Evolutionary conservation across 495 filamentous ascomycete genomes (phyloP), one percentile per base, ranked within the genome.

Genomic region (Xylaria venustula): DNA sequence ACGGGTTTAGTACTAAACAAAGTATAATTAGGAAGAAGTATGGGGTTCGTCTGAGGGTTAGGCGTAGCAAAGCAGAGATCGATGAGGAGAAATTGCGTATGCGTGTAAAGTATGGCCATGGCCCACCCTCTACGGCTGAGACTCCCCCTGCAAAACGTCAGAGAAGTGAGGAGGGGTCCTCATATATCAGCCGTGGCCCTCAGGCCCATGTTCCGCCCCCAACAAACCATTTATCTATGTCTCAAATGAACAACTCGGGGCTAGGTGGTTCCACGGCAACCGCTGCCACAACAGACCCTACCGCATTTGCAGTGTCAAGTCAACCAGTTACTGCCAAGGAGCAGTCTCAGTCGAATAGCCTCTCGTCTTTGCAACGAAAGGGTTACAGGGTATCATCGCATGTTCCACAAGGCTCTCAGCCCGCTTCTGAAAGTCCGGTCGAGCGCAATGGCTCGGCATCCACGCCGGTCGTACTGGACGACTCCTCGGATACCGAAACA

Each of bases 21-120:
- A 78, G 76, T 37, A 79, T 75, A 61, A 77, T 80, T 22, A 71
- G 77, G 6, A 79, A 78, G 61, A 81, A 78, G 45, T 82, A 77
- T 42, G 78, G 76, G 20, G 75, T 82, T 2, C 70, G 74, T 7
- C 71, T 81, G n/a, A 71, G 79, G 7, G 71, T 78, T 22, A 61
- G 77, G n/a, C 70, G 75, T 0, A 78, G 74, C 1, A 76, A 71
- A 61, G 73, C 72, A 1, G 75, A 78, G 51, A 79, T 79, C n/a
- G 53, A 67, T 9, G 69, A 72, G 7, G 75, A 81, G 54, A 67
- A 65, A 34, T 69, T 71, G 7, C 74, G 77, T 34, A 64, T 80
- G 58, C 76, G 74, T 15, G 25, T 19, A 44, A 69, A 62, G 32
- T 64, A 72, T 63, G n/a, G 22, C 52, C 30, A 15, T 23, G 26